A percentile compares a stretch with the other conserved stretches of the same genome.
Conservation (phyloP, 1,284 basidiomycete species). For the Leccinum insolens region DNA sequence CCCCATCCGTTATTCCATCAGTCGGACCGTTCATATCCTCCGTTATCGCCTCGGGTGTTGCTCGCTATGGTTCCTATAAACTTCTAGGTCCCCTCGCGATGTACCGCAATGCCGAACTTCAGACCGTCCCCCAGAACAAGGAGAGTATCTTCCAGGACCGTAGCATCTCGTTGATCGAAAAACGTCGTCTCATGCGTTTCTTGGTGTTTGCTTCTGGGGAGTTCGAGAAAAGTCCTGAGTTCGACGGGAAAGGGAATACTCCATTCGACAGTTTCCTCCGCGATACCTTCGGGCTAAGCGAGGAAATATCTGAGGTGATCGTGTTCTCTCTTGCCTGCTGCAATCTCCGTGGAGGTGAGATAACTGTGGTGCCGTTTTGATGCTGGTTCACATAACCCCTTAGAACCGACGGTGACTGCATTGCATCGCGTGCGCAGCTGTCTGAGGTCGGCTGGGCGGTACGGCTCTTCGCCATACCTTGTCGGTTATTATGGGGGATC, state of each 20-base stretch:
- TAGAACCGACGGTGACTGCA: slow-evolving; percentile 68
- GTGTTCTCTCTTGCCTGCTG: slow-evolving; percentile 78
- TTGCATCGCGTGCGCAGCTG: slow-evolving; percentile 72
- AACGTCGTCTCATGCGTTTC: slow-evolving; percentile 92
- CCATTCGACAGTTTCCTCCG: slow-evolving; percentile 67
- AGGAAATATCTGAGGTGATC: slow-evolving; percentile 61
- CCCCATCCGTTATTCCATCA: slow-evolving; percentile 83
- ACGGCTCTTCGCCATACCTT: slow-evolving; percentile 90
- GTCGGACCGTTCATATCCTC: slow-evolving; percentile 80
- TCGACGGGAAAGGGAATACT: slow-evolving; percentile 56
- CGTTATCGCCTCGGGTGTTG: slow-evolving; percentile 84
- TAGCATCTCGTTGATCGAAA: slow-evolving; percentile 79
- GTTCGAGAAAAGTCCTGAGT: slow-evolving; percentile 66
- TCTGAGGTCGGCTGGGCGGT: slow-evolving; percentile 82
- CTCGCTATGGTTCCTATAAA: slow-evolving; percentile 89
- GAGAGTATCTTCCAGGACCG: slow-evolving; percentile 93
- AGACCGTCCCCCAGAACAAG: slow-evolving; percentile 86
- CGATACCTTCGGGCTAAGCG: slow-evolving; percentile 63
- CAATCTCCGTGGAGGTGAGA: slow-evolving; percentile 51
- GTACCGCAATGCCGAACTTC: slow-evolving; percentile 52
- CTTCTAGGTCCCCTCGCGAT: slow-evolving; percentile 80
- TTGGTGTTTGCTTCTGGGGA: slow-evolving; percentile 79
- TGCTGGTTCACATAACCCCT: slow-evolving; percentile 9
- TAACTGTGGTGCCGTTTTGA: neutral
- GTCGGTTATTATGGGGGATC: slow-evolving; percentile 94